Evolutionary conservation across 805 yeast species (phyloP), one percentile per base, ranked within the genome.

Genomic region (Monosporozyma yasuniensis): DNA sequence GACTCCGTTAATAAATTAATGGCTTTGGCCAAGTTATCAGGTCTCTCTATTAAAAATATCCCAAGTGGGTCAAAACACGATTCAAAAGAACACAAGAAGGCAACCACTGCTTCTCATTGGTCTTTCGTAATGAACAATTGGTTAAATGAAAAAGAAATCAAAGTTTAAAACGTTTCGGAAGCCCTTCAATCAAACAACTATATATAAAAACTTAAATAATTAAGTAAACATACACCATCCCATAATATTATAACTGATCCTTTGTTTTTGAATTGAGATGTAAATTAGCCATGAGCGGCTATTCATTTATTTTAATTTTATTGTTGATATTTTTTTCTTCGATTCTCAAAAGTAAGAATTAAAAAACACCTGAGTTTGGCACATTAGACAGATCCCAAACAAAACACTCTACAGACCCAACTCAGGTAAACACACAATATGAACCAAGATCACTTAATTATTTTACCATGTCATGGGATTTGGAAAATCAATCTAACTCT

Each of bases 381-480:
- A n/a, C n/a, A n/a, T n/a, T n/a, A n/a, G n/a, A n/a, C n/a, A n/a
- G n/a, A n/a, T n/a, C n/a, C n/a, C n/a, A n/a, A n/a, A n/a, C 35
- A 32, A 32, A 32, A 32, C 3, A 12, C 16, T 12, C 12, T 6
- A 12, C 16, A 32, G 3, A 28, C 12, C 16, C 7, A 11, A 32
- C n/a, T 12, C n/a, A n/a, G n/a, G n/a, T n/a, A n/a, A n/a, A n/a
- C n/a, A n/a, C n/a, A n/a, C n/a, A n/a, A n/a, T n/a, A 38, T 38
- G 42, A 6, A 2, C 3, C 32, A 21, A 14, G 14, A 18, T 1
- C 38, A 65, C 19, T 59, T 79, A 16, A 71, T 79, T 11, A 67
- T 79, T 5, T 75, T 79, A 0, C 81, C 84, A n/a, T 76, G 87
- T 47, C 88, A 82, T 56, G 74, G 83, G 0, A 73, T 83, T 1